Percentiles rank a stretch among this genome's conserved stretches.
Evolutionary conservation across 2,329 filamentous ascomycete species (phyloP).

Genomic region (Fusarium sp.): DNA sequence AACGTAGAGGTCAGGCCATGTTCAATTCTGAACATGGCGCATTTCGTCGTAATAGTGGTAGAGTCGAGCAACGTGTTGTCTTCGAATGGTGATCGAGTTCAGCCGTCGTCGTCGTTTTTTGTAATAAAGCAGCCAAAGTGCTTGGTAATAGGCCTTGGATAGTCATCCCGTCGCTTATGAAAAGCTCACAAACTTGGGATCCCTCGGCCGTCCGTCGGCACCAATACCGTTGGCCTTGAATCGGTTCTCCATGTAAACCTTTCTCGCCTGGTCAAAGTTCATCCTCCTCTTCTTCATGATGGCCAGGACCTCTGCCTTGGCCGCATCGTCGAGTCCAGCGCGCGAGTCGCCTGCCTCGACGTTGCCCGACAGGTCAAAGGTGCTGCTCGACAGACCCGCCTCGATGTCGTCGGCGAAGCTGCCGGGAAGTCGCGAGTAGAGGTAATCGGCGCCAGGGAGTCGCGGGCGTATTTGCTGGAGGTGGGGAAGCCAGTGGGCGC

Average conservation of each 20-base stretch:
- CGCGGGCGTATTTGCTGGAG: constrained; percentile 69
- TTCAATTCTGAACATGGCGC: neutral
- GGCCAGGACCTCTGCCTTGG: constrained; percentile 83
- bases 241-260: constrained; percentile 84
- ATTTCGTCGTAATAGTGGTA: neutral
- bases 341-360: constrained; percentile 82
- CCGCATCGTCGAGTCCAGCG: constrained; percentile 81
- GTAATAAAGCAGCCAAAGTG: neutral
- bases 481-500: constrained; percentile 78
- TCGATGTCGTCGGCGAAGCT: constrained; percentile 88
- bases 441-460: constrained; percentile 65
- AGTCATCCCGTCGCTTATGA: constrained; percentile 43
- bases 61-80: neutral
- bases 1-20: constrained; percentile 14
- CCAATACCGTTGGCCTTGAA: constrained; percentile 92
- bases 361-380: constrained; percentile 86
- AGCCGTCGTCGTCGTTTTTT: neutral
- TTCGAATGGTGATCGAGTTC: neutral
- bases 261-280: constrained; percentile 89
- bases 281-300: constrained; percentile 91
- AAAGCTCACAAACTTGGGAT: constrained; percentile 97
- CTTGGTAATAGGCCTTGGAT: constrained; percentile 2
- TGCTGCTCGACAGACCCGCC: constrained; percentile 82
- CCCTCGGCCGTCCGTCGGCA: constrained; percentile 84
- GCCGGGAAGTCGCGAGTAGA: constrained; percentile 81